phyloP scores from a whole-genome alignment of 1,284 basidiomycete genomes.

The Prillingera fragicola region DNA sequence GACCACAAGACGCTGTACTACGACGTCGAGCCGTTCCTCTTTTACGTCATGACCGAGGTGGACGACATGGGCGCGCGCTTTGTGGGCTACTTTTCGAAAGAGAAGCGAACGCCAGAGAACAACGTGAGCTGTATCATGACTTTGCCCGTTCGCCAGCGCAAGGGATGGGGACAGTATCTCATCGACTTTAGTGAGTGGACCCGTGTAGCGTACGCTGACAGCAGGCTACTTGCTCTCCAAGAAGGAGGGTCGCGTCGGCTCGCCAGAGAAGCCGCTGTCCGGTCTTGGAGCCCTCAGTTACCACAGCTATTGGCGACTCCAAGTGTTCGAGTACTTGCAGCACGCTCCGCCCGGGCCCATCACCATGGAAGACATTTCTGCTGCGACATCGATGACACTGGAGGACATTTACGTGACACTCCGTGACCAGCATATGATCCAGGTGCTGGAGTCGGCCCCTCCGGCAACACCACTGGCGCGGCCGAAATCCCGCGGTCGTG shows the following conservation, averaged over 20 bases:
- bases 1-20: conserved; percentile 99
- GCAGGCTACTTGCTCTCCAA: conserved; percentile 91
- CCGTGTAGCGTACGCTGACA: neutral
- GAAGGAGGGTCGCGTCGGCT: conserved; percentile 81
- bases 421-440: conserved; percentile 72
- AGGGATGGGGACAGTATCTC: conserved; percentile 89
- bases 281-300: conserved; percentile 86
- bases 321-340: conserved; percentile 75
- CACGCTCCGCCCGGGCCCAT: conserved; percentile 56
- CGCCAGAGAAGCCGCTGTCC: conserved; percentile 89
- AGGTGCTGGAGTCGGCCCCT: neutral
- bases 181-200: conserved; percentile 86
- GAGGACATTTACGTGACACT: conserved; percentile 82
- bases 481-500: conserved; percentile 6
- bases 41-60: conserved; percentile 93
- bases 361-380: conserved; percentile 80
- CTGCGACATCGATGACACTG: conserved; percentile 80
- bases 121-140: conserved; percentile 99
- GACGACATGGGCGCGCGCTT: conserved; percentile 88
- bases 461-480: neutral
- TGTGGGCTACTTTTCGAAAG: conserved; percentile 98
- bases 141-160: conserved; percentile 84
- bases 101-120: conserved; percentile 91
- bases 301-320: conserved; percentile 88
- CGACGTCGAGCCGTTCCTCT: conserved; percentile 98